Base-by-base conservation (phyloP, 2,329 filamentous ascomycete species). In the Akanthomyces lecanii region DNA sequence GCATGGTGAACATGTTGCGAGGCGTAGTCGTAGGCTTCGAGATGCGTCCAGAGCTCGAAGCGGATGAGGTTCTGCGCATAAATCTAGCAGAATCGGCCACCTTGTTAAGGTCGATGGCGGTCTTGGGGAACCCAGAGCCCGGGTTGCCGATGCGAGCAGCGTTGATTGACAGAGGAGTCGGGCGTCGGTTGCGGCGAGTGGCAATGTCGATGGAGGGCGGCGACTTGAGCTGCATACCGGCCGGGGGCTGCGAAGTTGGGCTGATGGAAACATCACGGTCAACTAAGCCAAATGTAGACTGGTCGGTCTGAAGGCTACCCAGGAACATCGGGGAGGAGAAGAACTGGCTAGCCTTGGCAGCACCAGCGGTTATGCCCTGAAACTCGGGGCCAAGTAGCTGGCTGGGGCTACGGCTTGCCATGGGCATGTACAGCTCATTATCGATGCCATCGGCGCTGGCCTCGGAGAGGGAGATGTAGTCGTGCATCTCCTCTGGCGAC, bases 11-110 rank as follows among this genome's bases (percentile, higher is more conserved):
- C 4, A 82, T 71, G 28, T 74, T 77, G 58, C 72, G 73, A 30
- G 74, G 74, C 2, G 70, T 72, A 44, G 67, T 69, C 2, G 65
- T 67, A 5, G 67, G 63, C 64, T 77, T 77, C 54, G 68, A 70
- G 30, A 77, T 69, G 45, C 75, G 71, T 3, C 70, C 72, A 30
- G 73, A 69, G 6, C 82, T 80, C 4, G 77, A 79, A 10, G 81
- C 77, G 2, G 83, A 85, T 16, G 80, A 78, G 50, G 85, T 83
- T 48, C 83, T 79, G 28, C 82, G 79, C 73, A 85, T 82, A 2
- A 81, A 79, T 64, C 77, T 78, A 2, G 77, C 73, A 21, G 76
- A 72, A 28, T 84, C 81, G 21, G 73, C 67, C 38, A 80, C 74
- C 67, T 78, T 78, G 21, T 75, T 68, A 60, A 76, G 70, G n/a